These are phyloP conservation scores for Stephanodiscus minutulus DNA, from an alignment of 108 stramenopile species.

Conservation along the genomic window DNA sequence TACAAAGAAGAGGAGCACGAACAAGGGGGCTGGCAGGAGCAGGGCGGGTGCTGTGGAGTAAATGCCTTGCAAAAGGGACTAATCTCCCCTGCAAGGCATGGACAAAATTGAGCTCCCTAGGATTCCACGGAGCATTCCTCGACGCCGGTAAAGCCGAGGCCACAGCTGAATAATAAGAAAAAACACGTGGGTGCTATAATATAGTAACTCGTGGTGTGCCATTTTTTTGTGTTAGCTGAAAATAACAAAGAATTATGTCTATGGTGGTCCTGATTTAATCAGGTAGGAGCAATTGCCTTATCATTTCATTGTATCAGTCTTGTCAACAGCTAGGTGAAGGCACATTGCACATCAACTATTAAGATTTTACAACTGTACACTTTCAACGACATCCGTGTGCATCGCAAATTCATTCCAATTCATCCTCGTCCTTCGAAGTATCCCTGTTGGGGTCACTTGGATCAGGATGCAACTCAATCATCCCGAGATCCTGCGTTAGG, in stretches of 20 bases:
- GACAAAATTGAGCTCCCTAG: no score
- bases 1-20: not conserved
- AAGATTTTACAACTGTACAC: not conserved
- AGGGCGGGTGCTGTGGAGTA: not conserved
- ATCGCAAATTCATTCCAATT: conserved; percentile 1
- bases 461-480: conserved; percentile 19
- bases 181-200: no score
- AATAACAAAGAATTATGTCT: not conserved
- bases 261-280: not conserved
- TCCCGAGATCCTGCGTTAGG: conserved; percentile 3
- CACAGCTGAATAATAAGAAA: no score
- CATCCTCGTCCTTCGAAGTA: conserved; percentile 18
- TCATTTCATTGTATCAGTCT: not conserved
- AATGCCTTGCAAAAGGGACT: no score
- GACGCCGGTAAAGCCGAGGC: no score
- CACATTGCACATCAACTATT: no score
- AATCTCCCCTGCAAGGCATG: no score
- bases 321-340: not conserved
- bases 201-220: not conserved
- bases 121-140: no score
- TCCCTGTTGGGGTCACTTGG: conserved; percentile 25
- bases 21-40: conserved; percentile 9
- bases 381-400: not conserved
- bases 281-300: not conserved
- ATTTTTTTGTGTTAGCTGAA: not conserved